Conservation (phyloP, 1,139 yeast species). For the Blastobotrys elegans region DNA sequence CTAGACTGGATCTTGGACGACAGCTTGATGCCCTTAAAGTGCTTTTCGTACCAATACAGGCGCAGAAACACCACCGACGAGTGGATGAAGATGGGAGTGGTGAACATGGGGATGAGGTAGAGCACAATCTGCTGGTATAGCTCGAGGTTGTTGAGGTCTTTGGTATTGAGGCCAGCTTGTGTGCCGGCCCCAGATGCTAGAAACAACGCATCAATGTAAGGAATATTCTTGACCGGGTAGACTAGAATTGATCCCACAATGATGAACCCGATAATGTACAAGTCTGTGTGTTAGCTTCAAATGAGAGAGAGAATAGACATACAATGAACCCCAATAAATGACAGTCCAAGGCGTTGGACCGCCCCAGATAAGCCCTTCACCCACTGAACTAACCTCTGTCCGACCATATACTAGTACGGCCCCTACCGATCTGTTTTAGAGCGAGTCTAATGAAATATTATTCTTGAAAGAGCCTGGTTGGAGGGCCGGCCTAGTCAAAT, state of each 20-base stretch:
- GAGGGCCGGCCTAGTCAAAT: too few species aligned
- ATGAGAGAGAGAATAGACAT: too few species aligned
- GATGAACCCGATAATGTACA: slow-evolving; percentile 26
- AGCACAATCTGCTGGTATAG: slow-evolving; percentile 68
- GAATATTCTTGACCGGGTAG: slow-evolving; percentile 60
- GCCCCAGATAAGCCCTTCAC: not conserved
- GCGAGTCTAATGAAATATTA: too few species aligned
- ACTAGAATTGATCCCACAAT: slow-evolving; percentile 67
- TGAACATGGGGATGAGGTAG: slow-evolving; percentile 45
- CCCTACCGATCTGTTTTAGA: too few species aligned
- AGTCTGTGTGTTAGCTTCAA: slow-evolving; percentile 35
- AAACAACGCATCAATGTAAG: slow-evolving; percentile 76
- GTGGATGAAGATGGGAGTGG: slow-evolving; percentile 90
- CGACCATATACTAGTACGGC: not conserved
- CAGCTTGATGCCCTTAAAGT: slow-evolving; percentile 75
- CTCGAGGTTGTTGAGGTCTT: slow-evolving; percentile 54
- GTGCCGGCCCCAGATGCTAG: slow-evolving; percentile 73
- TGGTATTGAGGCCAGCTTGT: slow-evolving; percentile 87
- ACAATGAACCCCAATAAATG: slow-evolving; percentile 72
- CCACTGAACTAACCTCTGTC: not conserved
- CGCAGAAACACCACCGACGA: slow-evolving; percentile 74
- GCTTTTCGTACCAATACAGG: slow-evolving; percentile 82
- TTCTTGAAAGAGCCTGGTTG: too few species aligned
- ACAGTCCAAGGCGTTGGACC: slow-evolving; percentile 23
- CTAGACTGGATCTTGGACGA: slow-evolving; percentile 68